Conservation (phyloP, 257 asterid species). For the Primulina eburnea region DNA sequence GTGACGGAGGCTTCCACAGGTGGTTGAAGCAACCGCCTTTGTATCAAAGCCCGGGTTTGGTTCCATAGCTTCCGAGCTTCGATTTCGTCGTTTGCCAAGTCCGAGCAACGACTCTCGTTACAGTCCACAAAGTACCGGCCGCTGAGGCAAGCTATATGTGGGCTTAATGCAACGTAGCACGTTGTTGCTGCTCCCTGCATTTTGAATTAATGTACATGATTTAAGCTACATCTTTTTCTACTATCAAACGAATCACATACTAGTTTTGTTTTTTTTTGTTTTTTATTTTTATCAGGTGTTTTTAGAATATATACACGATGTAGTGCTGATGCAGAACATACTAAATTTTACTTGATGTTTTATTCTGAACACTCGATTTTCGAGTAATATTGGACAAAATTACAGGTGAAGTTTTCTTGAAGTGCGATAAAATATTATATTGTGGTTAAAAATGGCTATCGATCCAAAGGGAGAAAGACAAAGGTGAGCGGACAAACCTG, state of each 20-base stretch:
- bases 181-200: conserved; percentile 88
- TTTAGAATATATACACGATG: too few species aligned
- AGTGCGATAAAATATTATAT: neutral
- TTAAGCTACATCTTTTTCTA: too few species aligned
- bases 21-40: conserved; percentile 46
- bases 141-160: conserved; percentile 42
- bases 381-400: too few species aligned
- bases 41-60: conserved; percentile 55
- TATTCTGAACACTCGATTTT: too few species aligned
- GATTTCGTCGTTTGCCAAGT: conserved; percentile 52
- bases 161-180: conserved; percentile 78
- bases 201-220: too few species aligned
- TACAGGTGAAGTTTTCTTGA: too few species aligned
- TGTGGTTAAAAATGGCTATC: conserved; percentile 4
- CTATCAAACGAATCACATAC: too few species aligned
- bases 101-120: conserved; percentile 67
- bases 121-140: conserved; percentile 91
- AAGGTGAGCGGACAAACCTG: conserved; percentile 63
- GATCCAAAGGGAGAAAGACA: conserved; percentile 16
- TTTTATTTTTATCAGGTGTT: too few species aligned
- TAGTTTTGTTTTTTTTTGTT: too few species aligned
- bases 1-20: conserved; percentile 19
- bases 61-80: conserved; percentile 63
- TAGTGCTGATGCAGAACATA: neutral
- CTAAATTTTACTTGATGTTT: too few species aligned